Evolutionary conservation across 208 protist genomes (phyloP), one percentile per base, ranked within the genome.

Genomic region (Angomonas desouzai): DNA sequence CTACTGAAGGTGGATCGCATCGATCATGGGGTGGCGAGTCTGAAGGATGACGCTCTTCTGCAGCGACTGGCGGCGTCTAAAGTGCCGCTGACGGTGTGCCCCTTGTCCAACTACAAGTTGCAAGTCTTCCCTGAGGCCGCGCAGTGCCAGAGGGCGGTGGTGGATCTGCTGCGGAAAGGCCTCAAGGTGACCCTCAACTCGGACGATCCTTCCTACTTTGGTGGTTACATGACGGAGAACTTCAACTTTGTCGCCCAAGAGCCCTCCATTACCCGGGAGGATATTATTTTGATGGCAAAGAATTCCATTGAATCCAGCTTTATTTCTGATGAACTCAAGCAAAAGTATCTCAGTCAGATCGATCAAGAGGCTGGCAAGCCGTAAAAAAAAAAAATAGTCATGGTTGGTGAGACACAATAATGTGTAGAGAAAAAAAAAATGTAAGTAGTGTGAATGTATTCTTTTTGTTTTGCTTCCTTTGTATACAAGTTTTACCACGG

Each of bases 201-300:
- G 6, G 80, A 87, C 38, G 80, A 87, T 45, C 80, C 80, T 4
- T 66, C 80, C 13, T 87, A 87, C 71, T 75, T 87, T 43, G 76
- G 76, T 32, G 76, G 74, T 7, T 77, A 85, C 32, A 55, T 84
- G 13, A 72, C 70, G 22, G 72, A 65, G 36, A 84, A 80, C 58
- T 81, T 67, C 32, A 57, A 59, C 38, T 63, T 82, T 47, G 64
- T 78, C 18, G 63, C 67, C 33, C 68, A 78, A 61, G 65, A 60
- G 13, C 59, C 60, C 20, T 53, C 43, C 23, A 47, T 83, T 20
- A 79, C 66, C 3, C 64, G 68, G 13, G 56, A 68, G 47, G 65
- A 67, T 43, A 62, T 77, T 40, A 74, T 69, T 61, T 51, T 61
- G 56, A 61, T 83, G 18, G 77, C 73, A 28, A 53, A 68, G 33